These are phyloP conservation scores for Mariannaea sp. DNA, from an alignment of 2,329 filamentous ascomycete genomes.

Conservation along the genomic window DNA sequence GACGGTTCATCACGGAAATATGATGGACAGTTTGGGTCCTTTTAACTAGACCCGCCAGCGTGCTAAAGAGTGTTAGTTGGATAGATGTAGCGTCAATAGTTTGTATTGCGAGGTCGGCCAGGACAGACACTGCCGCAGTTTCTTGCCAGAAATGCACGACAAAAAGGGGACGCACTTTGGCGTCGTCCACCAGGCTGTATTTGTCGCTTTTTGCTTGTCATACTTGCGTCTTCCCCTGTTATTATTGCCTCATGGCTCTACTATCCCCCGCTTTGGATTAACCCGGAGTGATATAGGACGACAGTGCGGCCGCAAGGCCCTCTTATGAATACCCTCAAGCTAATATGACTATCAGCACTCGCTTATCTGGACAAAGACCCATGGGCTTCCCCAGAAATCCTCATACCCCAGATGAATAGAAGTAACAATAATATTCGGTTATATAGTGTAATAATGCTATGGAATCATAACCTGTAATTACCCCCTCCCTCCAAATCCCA, in stretches of 20 bases:
- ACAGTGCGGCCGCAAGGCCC: background rate
- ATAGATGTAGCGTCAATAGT: background rate
- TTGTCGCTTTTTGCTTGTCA: too few relatives aligned
- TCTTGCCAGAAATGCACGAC: too few relatives aligned
- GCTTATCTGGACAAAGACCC: constrained; percentile 8
- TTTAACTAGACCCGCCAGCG: constrained; percentile 8
- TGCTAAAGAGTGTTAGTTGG: background rate
- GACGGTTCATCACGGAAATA: constrained; percentile 5
- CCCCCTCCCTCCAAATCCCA: constrained; percentile 11
- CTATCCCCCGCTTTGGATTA: too few relatives aligned
- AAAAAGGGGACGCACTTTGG: too few relatives aligned
- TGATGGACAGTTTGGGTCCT: constrained; percentile 7
- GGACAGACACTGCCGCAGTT: constrained; percentile 28
- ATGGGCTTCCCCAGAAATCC: background rate
- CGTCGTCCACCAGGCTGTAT: too few relatives aligned
- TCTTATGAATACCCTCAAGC: background rate
- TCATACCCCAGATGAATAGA: background rate
- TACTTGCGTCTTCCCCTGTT: too few relatives aligned
- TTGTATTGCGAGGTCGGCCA: constrained; percentile 23
- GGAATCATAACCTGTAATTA: constrained; percentile 4
- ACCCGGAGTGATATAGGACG: too few relatives aligned
- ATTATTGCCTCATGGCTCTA: too few relatives aligned
- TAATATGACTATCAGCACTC: background rate
- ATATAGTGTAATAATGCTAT: too few relatives aligned
- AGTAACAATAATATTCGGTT: constrained; percentile 3